Conservation (phyloP, 495 filamentous ascomycete genomes). For the Aspergillus avenaceus region DNA sequence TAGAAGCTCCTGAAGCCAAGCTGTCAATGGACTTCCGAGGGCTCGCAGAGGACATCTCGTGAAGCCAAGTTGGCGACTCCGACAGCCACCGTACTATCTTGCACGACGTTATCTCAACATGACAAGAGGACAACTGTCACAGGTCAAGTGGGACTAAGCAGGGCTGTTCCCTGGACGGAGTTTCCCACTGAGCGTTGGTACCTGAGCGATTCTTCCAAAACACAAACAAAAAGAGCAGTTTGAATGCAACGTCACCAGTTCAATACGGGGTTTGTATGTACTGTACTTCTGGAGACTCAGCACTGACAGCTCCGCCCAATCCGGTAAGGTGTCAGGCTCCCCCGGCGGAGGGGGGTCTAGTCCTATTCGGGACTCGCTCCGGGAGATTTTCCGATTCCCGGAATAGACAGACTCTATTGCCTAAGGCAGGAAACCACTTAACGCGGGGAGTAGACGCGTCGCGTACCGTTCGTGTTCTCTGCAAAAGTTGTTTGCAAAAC, state of each 20-base stretch:
- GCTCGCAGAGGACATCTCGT: slow-evolving; percentile 61
- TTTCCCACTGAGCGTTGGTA: background rate
- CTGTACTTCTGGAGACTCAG: slow-evolving; percentile 18
- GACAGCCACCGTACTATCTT: slow-evolving; percentile 34
- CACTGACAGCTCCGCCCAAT: slow-evolving; percentile 33
- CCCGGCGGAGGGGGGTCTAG: slow-evolving; percentile 2
- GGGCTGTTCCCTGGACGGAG: background rate
- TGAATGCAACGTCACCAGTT: slow-evolving; percentile 10
- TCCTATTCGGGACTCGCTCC: slow-evolving; percentile 1
- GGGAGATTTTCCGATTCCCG: slow-evolving; percentile 7
- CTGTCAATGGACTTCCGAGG: slow-evolving; percentile 71
- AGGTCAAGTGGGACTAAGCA: background rate
- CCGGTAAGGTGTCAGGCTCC: slow-evolving; percentile 25
- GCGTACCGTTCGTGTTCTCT: slow-evolving; percentile 29
- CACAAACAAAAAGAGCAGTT: background rate
- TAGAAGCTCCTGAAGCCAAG: slow-evolving; percentile 47
- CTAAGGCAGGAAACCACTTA: slow-evolving; percentile 41
- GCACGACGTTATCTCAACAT: slow-evolving; percentile 40
- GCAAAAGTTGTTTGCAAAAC: slow-evolving; percentile 29
- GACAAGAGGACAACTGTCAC: slow-evolving; percentile 28
- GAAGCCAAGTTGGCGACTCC: slow-evolving; percentile 32
- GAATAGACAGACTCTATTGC: background rate
- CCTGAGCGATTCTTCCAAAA: background rate
- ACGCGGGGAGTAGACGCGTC: slow-evolving; percentile 36
- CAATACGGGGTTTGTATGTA: slow-evolving; percentile 15